Evolutionary conservation across 192 early-diverging fungal species (phyloP).

Genomic region (Lobosporangium transversale): DNA sequence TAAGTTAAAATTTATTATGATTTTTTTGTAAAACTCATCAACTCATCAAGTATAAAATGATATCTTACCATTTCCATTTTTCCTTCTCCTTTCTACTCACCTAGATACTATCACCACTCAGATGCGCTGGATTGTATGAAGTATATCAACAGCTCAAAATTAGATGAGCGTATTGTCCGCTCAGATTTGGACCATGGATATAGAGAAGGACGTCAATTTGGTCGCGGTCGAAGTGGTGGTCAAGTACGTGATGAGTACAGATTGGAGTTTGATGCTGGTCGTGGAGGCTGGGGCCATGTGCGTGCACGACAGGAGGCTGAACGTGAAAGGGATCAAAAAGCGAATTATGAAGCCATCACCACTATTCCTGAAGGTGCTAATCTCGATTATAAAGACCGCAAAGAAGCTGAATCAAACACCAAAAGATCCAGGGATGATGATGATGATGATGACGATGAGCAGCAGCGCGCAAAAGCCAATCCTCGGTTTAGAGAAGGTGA

Average conservation of each 20-base stretch:
- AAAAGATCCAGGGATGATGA: constrained; percentile 50
- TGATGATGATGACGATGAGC: constrained; percentile 36
- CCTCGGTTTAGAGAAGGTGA: constrained; percentile 55
- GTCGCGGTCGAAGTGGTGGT: constrained; percentile 92
- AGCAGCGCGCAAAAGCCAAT: constrained; percentile 46
- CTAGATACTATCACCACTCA: constrained; percentile 88
- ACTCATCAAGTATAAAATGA: not conserved
- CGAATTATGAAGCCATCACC: constrained; percentile 75
- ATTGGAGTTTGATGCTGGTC: constrained; percentile 92
- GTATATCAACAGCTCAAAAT: constrained; percentile 92
- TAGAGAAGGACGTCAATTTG: constrained; percentile 91
- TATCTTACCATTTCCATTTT: too few species aligned
- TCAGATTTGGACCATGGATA: constrained; percentile 97
- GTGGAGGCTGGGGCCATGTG: constrained; percentile 95
- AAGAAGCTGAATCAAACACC: constrained; percentile 27
- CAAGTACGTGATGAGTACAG: constrained; percentile 97
- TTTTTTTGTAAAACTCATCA: not conserved
- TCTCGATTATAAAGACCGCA: constrained; percentile 44
- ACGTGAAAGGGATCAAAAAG: constrained; percentile 70
- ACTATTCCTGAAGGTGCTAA: constrained; percentile 65
- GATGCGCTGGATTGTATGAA: constrained; percentile 94
- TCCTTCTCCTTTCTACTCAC: not conserved
- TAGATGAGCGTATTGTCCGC: constrained; percentile 95
- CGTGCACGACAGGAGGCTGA: constrained; percentile 73
- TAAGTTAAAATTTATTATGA: constrained; percentile 55